Base-by-base conservation (phyloP, 768 basidiomycete species). In the Termitomyces titanicus region DNA sequence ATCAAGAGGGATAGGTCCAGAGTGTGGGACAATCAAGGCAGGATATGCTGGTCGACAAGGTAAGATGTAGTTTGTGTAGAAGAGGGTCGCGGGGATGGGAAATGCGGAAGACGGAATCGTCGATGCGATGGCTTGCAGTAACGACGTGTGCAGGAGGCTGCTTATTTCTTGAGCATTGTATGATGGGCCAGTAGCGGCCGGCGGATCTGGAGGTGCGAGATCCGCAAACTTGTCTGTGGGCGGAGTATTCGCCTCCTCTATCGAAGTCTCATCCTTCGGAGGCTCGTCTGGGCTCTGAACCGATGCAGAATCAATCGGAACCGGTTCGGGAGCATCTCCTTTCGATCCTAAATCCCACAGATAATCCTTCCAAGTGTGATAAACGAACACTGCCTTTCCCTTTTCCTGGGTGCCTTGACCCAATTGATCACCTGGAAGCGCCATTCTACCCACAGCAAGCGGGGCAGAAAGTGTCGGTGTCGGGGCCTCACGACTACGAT, bases 31-130 rank as follows among this genome's bases (percentile, higher is more conserved):
- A 12, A 78, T 61, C 35, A 66, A 57, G 34, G 72, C 72, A 48
- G 84, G 81, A 54, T 81, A 83, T n/a, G 84, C 83, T 8, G 92
- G 89, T n/a, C 92, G 80, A 50, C 77, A 84, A 5, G 92, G 92
- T 2, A 95, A 79, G 47, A 96, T 79, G 64, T 92, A 79, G 17
- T 77, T 79, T 7, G 88, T 81, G 70, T 93, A 94, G 60, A 94
- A 83, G 0, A 76, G 77, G 11, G 90, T 89, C 0, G 92, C 82
- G 0, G 86, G 74, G 42, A 94, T 85, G 0, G 94, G 92, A 64
- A 93, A 89, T 1, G 80, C 67, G 0, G 81, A 77, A 0, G 77
- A 46, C 0, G 83, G 80, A 1, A 82, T 66, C 1, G 77, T 64
- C 0, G 73, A 62, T 12, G 71, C 69, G 55, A 93, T 82, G 1